These are phyloP conservation scores for Pelargonium nanum DNA, from an alignment of 345 rosid genomes.

Conservation along the genomic window DNA sequence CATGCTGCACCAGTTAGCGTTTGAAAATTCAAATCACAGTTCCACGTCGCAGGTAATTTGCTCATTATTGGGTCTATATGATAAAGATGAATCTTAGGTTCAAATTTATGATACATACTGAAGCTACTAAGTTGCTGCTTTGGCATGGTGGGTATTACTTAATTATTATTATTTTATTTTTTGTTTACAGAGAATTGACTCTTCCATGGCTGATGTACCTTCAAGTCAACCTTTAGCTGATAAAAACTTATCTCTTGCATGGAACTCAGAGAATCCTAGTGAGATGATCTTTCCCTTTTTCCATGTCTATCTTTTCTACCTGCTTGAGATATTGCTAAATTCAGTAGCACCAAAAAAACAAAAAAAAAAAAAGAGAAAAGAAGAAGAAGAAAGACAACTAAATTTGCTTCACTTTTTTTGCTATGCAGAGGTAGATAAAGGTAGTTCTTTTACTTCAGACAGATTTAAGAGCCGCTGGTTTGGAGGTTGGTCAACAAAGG, in stretches of 20 bases:
- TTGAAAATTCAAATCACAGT: conserved; percentile 15
- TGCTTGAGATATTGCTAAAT: background rate
- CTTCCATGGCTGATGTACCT: conserved; percentile 5
- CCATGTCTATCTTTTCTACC: background rate
- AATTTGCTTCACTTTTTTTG: background rate
- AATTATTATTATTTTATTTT: background rate
- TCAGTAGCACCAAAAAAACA: background rate
- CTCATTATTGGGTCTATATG: background rate
- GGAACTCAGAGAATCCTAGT: conserved; percentile 19
- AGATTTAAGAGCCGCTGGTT: conserved; percentile 32
- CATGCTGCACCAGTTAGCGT: conserved; percentile 12
- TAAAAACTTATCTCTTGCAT: conserved; percentile 11
- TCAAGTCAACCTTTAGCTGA: conserved; percentile 19
- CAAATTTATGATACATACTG: background rate
- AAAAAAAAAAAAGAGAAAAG: no score
- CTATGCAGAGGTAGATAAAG: conserved; percentile 15
- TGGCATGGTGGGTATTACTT: no score
- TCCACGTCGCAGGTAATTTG: conserved; percentile 24
- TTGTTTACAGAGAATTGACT: conserved; percentile 11
- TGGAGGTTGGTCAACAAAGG: conserved; percentile 33
- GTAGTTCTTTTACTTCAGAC: conserved; percentile 6
- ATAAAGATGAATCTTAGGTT: conserved; percentile 5
- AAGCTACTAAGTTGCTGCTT: background rate
- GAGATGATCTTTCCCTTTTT: conserved; percentile 8
- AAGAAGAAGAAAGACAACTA: background rate